Evolutionary conservation across 2,329 filamentous ascomycete species (phyloP).

Genomic region (Pseudocercospora cruenta): DNA sequence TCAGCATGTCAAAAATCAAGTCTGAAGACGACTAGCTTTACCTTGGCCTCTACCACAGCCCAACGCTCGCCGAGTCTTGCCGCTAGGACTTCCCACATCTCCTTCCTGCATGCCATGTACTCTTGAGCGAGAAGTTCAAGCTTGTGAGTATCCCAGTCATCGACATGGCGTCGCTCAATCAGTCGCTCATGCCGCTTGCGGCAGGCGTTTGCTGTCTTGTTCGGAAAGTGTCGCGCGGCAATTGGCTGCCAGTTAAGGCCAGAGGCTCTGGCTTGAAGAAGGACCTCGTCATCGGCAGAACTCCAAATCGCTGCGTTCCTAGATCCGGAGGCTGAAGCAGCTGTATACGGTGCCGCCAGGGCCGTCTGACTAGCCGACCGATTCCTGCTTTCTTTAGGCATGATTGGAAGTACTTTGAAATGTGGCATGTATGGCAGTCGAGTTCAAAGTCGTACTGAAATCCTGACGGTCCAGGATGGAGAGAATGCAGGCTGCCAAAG

Average conservation of each 20-base stretch:
- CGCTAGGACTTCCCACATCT: constrained; percentile 79
- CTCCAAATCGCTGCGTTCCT: constrained; percentile 63
- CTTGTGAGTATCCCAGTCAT: constrained; percentile 78
- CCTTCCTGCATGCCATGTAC: constrained; percentile 77
- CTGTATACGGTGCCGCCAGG: constrained; percentile 41
- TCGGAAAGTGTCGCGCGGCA: constrained; percentile 73
- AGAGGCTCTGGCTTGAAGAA: constrained; percentile 71
- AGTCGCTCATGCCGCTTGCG: constrained; percentile 86
- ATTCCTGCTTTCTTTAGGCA: constrained; percentile 50
- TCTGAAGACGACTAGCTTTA: constrained; percentile 56
- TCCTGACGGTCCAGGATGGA: neutral
- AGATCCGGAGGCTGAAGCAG: constrained; percentile 37
- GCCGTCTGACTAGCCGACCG: constrained; percentile 31
- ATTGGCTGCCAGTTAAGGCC: constrained; percentile 86
- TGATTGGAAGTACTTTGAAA: constrained; percentile 39
- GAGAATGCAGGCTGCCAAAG: neutral
- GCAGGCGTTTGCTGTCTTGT: constrained; percentile 79
- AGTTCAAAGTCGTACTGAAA: constrained; percentile 6
- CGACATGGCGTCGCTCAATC: constrained; percentile 72
- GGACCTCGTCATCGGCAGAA: constrained; percentile 71
- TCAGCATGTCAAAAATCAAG: constrained; percentile 14
- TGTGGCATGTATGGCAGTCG: constrained; percentile 32
- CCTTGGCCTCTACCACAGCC: constrained; percentile 79
- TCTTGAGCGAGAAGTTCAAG: constrained; percentile 74
- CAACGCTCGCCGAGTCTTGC: constrained; percentile 60